A percentile compares a stretch with the other conserved stretches of the same genome.
These are phyloP conservation scores for Aspergillus olivimuriae DNA, from an alignment of 495 filamentous ascomycete species.

Conservation along the genomic window DNA sequence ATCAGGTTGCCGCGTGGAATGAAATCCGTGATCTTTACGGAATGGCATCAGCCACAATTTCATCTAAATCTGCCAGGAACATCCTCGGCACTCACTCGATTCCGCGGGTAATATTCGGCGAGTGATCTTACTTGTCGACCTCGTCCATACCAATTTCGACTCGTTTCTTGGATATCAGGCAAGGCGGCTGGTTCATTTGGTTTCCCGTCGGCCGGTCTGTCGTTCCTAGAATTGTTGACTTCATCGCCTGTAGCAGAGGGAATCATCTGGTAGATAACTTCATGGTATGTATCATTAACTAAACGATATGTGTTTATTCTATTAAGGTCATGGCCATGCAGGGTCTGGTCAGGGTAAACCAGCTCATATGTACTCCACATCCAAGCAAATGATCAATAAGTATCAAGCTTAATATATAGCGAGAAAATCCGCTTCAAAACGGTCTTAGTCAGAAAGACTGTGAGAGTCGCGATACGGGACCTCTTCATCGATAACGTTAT, in stretches of 20 bases:
- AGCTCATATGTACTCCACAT: neutral
- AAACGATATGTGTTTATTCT: neutral
- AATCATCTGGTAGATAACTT: too few species aligned
- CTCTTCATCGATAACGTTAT: constrained; percentile 15
- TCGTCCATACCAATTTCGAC: too few species aligned
- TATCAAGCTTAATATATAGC: neutral
- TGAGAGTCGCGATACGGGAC: constrained; percentile 1
- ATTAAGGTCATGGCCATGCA: too few species aligned
- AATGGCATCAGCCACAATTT: constrained; percentile 1
- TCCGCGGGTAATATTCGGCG: too few species aligned
- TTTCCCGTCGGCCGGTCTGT: too few species aligned
- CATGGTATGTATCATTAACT: neutral
- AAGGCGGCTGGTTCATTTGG: too few species aligned
- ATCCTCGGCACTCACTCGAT: neutral
- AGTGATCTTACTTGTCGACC: too few species aligned
- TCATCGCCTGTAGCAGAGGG: too few species aligned
- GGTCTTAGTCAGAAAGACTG: neutral
- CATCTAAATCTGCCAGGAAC: too few species aligned
- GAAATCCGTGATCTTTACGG: constrained; percentile 8
- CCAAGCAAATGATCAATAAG: neutral
- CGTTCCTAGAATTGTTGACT: too few species aligned
- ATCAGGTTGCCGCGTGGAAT: neutral
- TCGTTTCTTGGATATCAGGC: too few species aligned
- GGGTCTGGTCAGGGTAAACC: too few species aligned
- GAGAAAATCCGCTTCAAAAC: neutral